Evolutionary conservation across 2,329 filamentous ascomycete species (phyloP).

Genomic region (Alternaria postmessia): DNA sequence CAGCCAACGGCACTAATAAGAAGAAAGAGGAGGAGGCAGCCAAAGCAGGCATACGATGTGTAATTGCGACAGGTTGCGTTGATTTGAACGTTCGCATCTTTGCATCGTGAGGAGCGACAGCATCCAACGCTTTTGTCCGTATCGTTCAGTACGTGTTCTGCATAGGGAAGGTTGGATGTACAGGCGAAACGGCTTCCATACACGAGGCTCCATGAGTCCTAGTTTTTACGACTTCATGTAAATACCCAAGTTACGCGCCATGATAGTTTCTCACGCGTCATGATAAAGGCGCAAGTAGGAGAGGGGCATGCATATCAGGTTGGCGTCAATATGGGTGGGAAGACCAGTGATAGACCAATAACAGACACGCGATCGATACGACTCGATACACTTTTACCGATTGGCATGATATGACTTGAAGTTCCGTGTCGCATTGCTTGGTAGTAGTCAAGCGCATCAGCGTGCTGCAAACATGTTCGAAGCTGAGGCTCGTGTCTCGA

Average conservation of each 20-base stretch:
- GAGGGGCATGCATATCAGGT: conserved; percentile 11
- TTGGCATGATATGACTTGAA: neutral
- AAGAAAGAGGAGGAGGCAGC: conserved; percentile 63
- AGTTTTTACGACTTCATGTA: conserved; percentile 32
- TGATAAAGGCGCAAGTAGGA: conserved; percentile 9
- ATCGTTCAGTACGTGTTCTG: conserved; percentile 12
- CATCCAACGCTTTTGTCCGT: conserved; percentile 2
- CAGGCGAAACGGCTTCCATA: conserved; percentile 10
- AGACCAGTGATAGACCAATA: conserved; percentile 8
- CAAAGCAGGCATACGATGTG: conserved; percentile 75
- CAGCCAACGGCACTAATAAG: conserved; percentile 55
- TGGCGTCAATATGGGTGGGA: conserved; percentile 8
- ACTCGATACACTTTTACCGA: neutral
- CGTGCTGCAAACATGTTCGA: neutral
- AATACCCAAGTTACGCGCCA: conserved; percentile 28
- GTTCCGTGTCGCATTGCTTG: neutral
- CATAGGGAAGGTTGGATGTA: conserved; percentile 17
- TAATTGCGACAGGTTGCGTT: conserved; percentile 87
- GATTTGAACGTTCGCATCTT: conserved; percentile 83
- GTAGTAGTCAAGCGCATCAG: neutral
- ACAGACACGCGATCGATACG: conserved; percentile 7
- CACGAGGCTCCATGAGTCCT: conserved; percentile 8
- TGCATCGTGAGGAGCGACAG: conserved; percentile 58
- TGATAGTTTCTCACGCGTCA: conserved; percentile 15
- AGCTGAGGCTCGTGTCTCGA: neutral